These are phyloP conservation scores for Pseudomonodictys pantanalensis DNA, from an alignment of 495 filamentous ascomycete species.

Conservation along the genomic window DNA sequence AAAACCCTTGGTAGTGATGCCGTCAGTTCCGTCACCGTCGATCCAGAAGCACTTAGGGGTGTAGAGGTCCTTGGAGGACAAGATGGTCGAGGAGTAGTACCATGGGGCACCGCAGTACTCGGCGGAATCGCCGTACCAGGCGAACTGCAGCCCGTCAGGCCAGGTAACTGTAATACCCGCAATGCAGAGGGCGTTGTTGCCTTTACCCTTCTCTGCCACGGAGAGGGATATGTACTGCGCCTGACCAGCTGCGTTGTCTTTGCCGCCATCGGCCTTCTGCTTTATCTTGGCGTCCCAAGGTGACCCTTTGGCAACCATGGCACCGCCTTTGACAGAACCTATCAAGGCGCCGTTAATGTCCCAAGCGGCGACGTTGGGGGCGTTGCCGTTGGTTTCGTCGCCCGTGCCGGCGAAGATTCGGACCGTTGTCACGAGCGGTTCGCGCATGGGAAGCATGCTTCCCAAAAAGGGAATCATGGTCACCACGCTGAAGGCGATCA, in stretches of 20 bases:
- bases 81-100: not conserved
- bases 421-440: not conserved
- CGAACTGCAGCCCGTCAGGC: not conserved
- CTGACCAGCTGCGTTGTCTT: not conserved
- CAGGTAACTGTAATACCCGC: not conserved
- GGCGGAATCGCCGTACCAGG: conserved; percentile 13
- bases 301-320: not conserved
- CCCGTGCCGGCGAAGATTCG: not conserved
- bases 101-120: conserved; percentile 13
- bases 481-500: not conserved
- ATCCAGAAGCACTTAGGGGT: conserved; percentile 12
- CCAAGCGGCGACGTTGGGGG: not conserved
- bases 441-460: not conserved
- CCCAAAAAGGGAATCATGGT: not conserved
- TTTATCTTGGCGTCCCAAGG: not conserved
- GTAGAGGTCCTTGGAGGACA: not conserved
- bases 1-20: conserved; percentile 10
- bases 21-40: conserved; percentile 9
- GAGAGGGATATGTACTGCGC: not conserved
- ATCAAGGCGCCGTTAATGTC: not conserved
- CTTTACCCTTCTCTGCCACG: not conserved
- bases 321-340: not conserved
- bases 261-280: not conserved
- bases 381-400: not conserved
- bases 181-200: conserved; percentile 5